Percentiles rank a stretch among this genome's conserved stretches.
These are phyloP conservation scores for Bruguiera sexangula DNA, from an alignment of 345 rosid species.

Conservation along the genomic window DNA sequence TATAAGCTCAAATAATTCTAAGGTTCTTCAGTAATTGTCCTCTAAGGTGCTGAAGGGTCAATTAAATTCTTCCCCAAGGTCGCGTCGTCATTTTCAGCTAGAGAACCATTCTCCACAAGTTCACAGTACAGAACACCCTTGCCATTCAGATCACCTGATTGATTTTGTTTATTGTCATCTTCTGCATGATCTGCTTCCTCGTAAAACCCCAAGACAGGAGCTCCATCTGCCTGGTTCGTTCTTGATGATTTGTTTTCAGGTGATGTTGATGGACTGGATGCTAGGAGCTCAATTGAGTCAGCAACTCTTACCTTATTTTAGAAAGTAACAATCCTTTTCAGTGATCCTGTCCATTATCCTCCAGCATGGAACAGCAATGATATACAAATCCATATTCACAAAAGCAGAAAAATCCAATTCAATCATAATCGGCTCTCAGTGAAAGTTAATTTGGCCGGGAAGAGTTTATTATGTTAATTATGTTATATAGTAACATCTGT, in stretches of 20 bases:
- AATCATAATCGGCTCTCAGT: too few species aligned
- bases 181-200: conserved; percentile 19
- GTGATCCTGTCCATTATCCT: not conserved
- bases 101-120: conserved; percentile 32
- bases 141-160: conserved; percentile 31
- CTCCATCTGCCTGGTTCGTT: conserved; percentile 15
- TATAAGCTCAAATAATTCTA: not conserved
- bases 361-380: not conserved
- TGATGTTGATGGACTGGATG: conserved; percentile 18
- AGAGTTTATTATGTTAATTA: too few species aligned
- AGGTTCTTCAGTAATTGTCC: conserved; percentile 7
- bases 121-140: conserved; percentile 40
- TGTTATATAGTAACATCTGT: too few species aligned
- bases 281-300: conserved; percentile 19
- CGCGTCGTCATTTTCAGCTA: conserved; percentile 29
- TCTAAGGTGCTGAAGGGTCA: conserved; percentile 5
- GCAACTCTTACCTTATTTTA: conserved; percentile 37
- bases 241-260: conserved; percentile 10
- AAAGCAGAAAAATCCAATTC: not conserved
- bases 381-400: not conserved
- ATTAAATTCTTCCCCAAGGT: conserved; percentile 13
- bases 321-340: not conserved
- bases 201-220: conserved; percentile 13
- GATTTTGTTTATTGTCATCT: conserved; percentile 15
- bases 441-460: too few species aligned